Base-by-base conservation (phyloP, 768 basidiomycete genomes). In the Russula vinacea region DNA sequence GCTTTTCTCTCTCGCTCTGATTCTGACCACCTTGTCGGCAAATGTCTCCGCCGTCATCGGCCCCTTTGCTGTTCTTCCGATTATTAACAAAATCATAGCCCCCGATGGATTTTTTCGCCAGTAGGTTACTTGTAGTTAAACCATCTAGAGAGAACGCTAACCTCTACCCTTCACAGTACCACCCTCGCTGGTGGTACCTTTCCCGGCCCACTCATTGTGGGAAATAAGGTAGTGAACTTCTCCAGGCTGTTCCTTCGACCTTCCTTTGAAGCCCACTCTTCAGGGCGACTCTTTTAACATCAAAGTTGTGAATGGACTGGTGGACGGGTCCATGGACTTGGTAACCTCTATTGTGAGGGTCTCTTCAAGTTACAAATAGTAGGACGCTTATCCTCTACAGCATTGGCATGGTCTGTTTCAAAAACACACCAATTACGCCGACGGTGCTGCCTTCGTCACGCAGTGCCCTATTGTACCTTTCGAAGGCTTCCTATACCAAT, bases 341-440 rank as follows among this genome's bases (percentile, higher is more conserved):
- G 73, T 72, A 4, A 85, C 84, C 6, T 80, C 78, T 47, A 78
- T 85, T 29, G 83, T 84, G 16, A 47, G 19, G 1, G 24, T 42
- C 35, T 39, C 19, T 67, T 7, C 42, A 16, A n/a, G 42, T n/a
- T n/a, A 10, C 2, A 5, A 4, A 5, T 39, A 14, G 0, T 2
- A 5, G 13, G 24, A 35, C 3, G 24, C 26, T 6, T 24, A 42
- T 2, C 16, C 16, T 39, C 4, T 56, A 1, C 58, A 84, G 83
- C 82, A 84, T 66, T 84, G 81, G 82, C 83, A 84, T 66, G 83
- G 83, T 0, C 66, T 84, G 39, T 75, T 72, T 47, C 82, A 84
- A 69, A 68, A 67, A 0, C 58, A 64, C 1, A 77, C 78, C 6
- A 80, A 76, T 62, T 79, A 73, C 72, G 79, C 76, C 1, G 83